Conservation (phyloP, 805 yeast genomes). For the Zygosaccharomyces gambellarensis region DNA sequence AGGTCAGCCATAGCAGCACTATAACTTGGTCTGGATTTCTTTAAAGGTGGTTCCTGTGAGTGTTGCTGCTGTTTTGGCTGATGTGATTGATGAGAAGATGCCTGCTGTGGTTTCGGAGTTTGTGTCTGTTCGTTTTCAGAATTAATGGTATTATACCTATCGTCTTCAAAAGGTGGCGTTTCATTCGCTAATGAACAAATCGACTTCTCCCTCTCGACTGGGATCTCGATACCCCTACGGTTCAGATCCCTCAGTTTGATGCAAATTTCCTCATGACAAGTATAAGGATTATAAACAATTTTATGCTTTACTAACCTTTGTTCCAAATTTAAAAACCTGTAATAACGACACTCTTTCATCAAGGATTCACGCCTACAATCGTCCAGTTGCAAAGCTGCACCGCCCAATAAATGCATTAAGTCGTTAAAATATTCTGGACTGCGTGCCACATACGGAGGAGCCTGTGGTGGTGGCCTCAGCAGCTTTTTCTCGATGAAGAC, state of each 20-base stretch:
- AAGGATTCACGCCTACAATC: slow-evolving; percentile 55
- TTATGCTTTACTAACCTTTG: slow-evolving; percentile 57
- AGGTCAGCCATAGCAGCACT: slow-evolving; percentile 8
- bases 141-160: slow-evolving; percentile 6
- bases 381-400: slow-evolving; percentile 46
- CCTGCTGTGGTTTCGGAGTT: not conserved
- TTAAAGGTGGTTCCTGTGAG: slow-evolving; percentile 14
- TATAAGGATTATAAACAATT: slow-evolving; percentile 49
- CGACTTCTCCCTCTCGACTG: not conserved
- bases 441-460: slow-evolving; percentile 49
- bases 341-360: slow-evolving; percentile 68
- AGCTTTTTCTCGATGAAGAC: slow-evolving; percentile 38
- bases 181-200: not conserved
- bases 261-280: slow-evolving; percentile 51
- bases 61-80: not conserved
- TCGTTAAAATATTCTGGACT: slow-evolving; percentile 52
- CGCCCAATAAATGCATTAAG: slow-evolving; percentile 51
- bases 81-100: not conserved
- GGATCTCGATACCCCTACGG: slow-evolving; percentile 32
- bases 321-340: slow-evolving; percentile 68
- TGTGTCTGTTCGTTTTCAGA: slow-evolving; percentile 1
- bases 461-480: slow-evolving; percentile 74
- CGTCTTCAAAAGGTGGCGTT: not conserved
- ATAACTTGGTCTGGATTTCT: slow-evolving; percentile 11
- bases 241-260: slow-evolving; percentile 46